Conservation (phyloP, 495 filamentous ascomycete species). For the Rostrohypoxylon terebratum region DNA sequence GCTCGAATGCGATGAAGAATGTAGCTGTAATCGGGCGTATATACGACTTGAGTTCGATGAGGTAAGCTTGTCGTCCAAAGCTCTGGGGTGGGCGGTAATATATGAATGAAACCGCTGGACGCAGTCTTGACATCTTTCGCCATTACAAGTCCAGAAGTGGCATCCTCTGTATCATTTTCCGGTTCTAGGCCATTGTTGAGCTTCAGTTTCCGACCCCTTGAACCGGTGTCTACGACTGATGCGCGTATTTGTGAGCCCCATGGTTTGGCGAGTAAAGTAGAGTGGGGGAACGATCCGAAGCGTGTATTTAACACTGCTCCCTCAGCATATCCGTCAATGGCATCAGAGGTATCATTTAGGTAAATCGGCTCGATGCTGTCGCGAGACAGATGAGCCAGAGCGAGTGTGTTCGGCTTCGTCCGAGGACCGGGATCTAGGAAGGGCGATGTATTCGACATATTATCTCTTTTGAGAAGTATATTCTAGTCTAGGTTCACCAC, state of each 20-base stretch:
- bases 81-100: constrained; percentile 92
- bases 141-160: constrained; percentile 33
- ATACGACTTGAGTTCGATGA: constrained; percentile 96
- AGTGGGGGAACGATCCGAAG: constrained; percentile 95
- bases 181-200: constrained; percentile 56
- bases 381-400: constrained; percentile 85
- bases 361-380: constrained; percentile 82
- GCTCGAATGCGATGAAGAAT: constrained; percentile 88
- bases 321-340: constrained; percentile 78
- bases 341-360: constrained; percentile 69
- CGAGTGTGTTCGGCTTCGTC: constrained; percentile 69
- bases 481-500: background rate
- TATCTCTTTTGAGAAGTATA: background rate
- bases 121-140: constrained; percentile 65
- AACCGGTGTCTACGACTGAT: constrained; percentile 89
- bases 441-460: constrained; percentile 66
- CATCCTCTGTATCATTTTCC: constrained; percentile 45
- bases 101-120: constrained; percentile 85
- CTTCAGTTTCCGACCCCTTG: constrained; percentile 71
- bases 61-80: constrained; percentile 90
- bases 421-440: constrained; percentile 74
- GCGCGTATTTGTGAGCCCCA: constrained; percentile 94
- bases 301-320: constrained; percentile 90
- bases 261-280: constrained; percentile 79
- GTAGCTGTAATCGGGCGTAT: constrained; percentile 97